Evolutionary conservation across 2,329 filamentous ascomycete species (phyloP).

Genomic region (Ophiostoma australiae): DNA sequence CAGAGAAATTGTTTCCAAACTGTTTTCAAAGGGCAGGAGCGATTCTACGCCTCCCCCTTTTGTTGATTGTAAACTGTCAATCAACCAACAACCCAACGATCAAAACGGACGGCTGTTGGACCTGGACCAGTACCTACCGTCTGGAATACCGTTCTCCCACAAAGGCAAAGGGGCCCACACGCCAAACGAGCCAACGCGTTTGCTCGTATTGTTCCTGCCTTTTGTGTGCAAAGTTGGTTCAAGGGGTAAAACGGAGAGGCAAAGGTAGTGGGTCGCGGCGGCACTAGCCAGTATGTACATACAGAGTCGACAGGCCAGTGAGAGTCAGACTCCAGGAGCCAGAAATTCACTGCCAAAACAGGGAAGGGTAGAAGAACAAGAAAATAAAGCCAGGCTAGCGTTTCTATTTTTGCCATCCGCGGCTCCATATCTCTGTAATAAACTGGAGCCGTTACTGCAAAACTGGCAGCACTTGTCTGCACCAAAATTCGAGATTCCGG

Average conservation of each 20-base stretch:
- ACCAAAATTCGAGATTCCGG: background rate
- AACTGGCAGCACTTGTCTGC: background rate
- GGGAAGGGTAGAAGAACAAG: background rate
- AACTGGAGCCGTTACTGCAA: background rate
- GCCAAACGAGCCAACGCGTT: conserved; percentile 2
- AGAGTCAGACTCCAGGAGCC: background rate
- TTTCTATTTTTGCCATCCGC: conserved; percentile 24
- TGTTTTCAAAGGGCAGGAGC: background rate
- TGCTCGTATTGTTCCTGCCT: background rate
- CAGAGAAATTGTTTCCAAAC: background rate
- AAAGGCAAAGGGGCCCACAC: background rate
- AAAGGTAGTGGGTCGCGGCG: background rate
- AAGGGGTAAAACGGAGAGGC: conserved; percentile 10
- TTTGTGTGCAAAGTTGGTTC: background rate
- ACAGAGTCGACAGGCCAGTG: background rate
- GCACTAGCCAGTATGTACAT: too few relatives aligned
- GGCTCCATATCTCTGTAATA: background rate
- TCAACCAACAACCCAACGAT: background rate
- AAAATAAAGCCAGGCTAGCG: conserved; percentile 15
- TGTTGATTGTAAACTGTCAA: background rate
- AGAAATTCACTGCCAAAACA: background rate
- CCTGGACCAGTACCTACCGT: background rate
- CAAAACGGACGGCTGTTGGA: background rate
- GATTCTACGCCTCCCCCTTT: conserved; percentile 4
- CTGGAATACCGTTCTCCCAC: too few relatives aligned